Base-by-base conservation (phyloP, 2,329 filamentous ascomycete species). In the Penicillium sp. region DNA sequence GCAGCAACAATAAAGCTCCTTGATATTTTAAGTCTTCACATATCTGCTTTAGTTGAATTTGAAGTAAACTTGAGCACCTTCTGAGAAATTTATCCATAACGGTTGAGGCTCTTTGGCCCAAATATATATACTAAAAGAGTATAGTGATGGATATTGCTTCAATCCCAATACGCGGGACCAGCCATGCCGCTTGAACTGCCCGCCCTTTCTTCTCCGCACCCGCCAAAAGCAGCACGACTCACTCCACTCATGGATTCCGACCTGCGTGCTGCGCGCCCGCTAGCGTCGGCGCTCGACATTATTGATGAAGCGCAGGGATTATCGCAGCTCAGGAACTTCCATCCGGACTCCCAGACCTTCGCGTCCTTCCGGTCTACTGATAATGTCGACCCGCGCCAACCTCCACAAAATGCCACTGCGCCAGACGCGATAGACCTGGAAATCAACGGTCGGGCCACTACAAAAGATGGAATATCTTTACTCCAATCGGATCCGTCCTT, bases 181-280 rank as follows among this genome's bases (percentile, higher is more conserved):
- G 50, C 53, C 45, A 56, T 52, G 65, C 64, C 62, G 65, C 64
- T 65, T 67, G 57, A 64, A 63, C 55, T 49, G 50, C 55, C 38
- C 50, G 44, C 52, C 55, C 51, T 53, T 50, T 54, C 53, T 45
- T 53, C 56, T 56, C 53, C 57, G 47, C 57, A 49, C 43, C 10
- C 42, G 31, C 49, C 63, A 69, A 67, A 68, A 68, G 65, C 65
- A 67, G 66, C 65, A 60, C 51, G 36, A 38, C 52, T 57, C 47
- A 47, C 42, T 57, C 48, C 51, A 54, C 53, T 53, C 39, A 72
- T 72, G 70, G 65, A 71, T 54, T 51, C 59, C 33, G 56, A 50
- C 26, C 55, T 62, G 31, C 42, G 55, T 47, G 54, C 62, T 43
- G 52, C 57, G 55, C 56, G 58, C 13, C 48, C 61, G 34, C n/a